Conservation (phyloP, 208 protist species). For the Borovskyia barvae region DNA sequence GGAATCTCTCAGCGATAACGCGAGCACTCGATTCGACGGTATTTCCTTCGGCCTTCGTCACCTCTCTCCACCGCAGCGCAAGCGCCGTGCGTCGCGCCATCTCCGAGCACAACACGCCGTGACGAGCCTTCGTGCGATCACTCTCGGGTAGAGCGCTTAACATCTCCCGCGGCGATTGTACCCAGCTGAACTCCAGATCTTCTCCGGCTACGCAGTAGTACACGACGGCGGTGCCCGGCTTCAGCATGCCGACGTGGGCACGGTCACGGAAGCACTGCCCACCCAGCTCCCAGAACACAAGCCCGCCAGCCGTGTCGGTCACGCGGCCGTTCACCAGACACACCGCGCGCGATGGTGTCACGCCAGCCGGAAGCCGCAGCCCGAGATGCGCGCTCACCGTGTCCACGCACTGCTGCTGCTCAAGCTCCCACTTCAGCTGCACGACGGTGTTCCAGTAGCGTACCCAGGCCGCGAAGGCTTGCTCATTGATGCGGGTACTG, state of each 20-base stretch:
- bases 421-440: constrained; percentile 9
- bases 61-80: too few relatives aligned
- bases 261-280: constrained; percentile 2
- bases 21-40: too few relatives aligned
- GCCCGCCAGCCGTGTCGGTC: constrained; percentile 11
- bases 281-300: constrained; percentile 16
- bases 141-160: background rate
- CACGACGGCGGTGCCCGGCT: constrained; percentile 8
- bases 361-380: constrained; percentile 1
- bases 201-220: background rate
- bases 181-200: background rate
- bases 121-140: too few relatives aligned
- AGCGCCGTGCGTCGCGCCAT: too few relatives aligned
- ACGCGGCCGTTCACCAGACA: constrained; percentile 23
- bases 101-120: background rate
- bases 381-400: constrained; percentile 17
- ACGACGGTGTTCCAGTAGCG: constrained; percentile 21
- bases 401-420: background rate
- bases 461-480: constrained; percentile 23
- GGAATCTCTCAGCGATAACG: too few relatives aligned
- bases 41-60: too few relatives aligned
- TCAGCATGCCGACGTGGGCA: constrained; percentile 7
- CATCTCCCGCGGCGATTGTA: background rate
- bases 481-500: background rate
- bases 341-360: constrained; percentile 1